Evolutionary conservation across 2,329 filamentous ascomycete species (phyloP).

Genomic region (Beauveria brongniartii): DNA sequence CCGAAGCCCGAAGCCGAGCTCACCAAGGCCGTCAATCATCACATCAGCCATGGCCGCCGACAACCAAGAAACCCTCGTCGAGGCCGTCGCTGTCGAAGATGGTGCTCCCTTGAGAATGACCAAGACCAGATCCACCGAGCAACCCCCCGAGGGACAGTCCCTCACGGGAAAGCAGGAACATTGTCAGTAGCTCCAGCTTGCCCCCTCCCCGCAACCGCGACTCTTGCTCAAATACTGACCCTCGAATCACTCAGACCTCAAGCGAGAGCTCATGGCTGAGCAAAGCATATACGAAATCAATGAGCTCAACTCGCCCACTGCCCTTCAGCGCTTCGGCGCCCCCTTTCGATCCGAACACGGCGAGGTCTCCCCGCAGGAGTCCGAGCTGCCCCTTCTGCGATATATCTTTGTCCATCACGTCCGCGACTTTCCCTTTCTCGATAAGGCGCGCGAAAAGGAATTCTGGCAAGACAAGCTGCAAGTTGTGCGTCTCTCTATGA

Average conservation of each 20-base stretch:
- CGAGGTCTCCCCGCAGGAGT: constrained; percentile 87
- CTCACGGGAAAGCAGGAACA: constrained; percentile 97
- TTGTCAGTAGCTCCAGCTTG: constrained; percentile 49
- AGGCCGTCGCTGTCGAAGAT: constrained; percentile 15
- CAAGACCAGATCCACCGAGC: constrained; percentile 14
- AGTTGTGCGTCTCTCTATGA: constrained; percentile 54
- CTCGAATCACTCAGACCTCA: constrained; percentile 58
- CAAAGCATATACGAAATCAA: constrained; percentile 86
- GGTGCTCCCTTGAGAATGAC: constrained; percentile 11
- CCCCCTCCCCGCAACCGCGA: neutral
- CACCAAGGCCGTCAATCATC: neutral
- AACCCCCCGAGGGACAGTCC: constrained; percentile 34
- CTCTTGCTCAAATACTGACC: constrained; percentile 9
- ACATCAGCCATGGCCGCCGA: constrained; percentile 21
- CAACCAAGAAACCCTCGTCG: constrained; percentile 18
- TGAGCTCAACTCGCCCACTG: constrained; percentile 91
- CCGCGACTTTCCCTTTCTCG: constrained; percentile 93
- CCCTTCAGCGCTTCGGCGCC: constrained; percentile 87
- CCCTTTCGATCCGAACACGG: constrained; percentile 90
- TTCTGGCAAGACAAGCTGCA: constrained; percentile 99
- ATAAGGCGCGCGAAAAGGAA: constrained; percentile 95
- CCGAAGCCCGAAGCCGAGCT: neutral
- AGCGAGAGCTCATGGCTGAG: constrained; percentile 84
- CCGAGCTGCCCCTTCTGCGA: constrained; percentile 83
- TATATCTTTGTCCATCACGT: constrained; percentile 99